Percentiles rank a stretch among this genome's conserved stretches.
These are phyloP conservation scores for Coemansia sp. DNA, from an alignment of 192 early-diverging fungal species.

Conservation along the genomic window DNA sequence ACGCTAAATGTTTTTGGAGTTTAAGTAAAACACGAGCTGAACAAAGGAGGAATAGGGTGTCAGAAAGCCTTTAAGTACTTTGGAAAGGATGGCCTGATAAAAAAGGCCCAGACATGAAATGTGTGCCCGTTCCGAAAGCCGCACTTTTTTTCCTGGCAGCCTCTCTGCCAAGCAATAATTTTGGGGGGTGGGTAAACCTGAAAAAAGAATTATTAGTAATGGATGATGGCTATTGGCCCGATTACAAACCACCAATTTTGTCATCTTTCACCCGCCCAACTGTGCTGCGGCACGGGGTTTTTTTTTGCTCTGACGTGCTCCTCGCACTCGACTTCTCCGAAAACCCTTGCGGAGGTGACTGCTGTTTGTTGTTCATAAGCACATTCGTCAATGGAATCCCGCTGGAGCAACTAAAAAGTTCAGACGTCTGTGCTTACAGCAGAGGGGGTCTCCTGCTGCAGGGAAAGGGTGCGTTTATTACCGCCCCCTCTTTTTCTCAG, in stretches of 20 bases:
- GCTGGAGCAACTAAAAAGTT: too few species aligned
- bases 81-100: neutral
- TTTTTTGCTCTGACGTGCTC: too few species aligned
- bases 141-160: too few species aligned
- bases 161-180: neutral
- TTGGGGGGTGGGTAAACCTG: neutral
- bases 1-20: too few species aligned
- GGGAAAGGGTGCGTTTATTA: neutral
- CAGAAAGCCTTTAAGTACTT: slow-evolving; percentile 6
- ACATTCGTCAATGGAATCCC: too few species aligned
- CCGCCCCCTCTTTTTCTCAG: neutral
- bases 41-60: neutral
- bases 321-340: too few species aligned
- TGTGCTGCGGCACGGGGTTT: neutral
- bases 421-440: neutral
- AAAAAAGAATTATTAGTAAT: slow-evolving; percentile 1
- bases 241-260: neutral
- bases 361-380: too few species aligned
- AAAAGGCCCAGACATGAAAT: neutral
- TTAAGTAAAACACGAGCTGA: too few species aligned
- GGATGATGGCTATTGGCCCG: neutral
- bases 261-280: neutral
- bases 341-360: too few species aligned
- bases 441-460: neutral
- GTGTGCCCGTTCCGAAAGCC: too few species aligned